A percentile compares a stretch with the other conserved stretches of the same genome.
Evolutionary conservation across 148 eudicot genomes (phyloP).

Genomic region (Rhododendron williamsianum): DNA sequence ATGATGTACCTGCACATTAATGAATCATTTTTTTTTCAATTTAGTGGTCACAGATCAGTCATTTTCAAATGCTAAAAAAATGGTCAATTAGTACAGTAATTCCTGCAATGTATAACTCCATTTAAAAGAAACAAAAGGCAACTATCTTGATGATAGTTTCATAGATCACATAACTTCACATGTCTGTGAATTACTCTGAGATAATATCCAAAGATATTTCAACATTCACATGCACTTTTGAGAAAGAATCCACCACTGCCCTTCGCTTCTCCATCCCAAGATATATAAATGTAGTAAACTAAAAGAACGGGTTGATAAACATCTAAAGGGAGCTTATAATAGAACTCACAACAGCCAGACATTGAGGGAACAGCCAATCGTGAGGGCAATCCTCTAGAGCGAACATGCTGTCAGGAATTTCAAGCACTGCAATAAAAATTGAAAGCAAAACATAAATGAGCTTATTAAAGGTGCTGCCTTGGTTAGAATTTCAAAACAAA

Average conservation of each 20-base stretch:
- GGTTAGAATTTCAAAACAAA: neutral
- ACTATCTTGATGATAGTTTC: neutral
- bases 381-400: conserved; percentile 76
- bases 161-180: too few relatives aligned
- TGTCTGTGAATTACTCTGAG: neutral
- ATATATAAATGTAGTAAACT: neutral
- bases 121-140: neutral
- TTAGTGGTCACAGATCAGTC: neutral
- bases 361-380: conserved; percentile 89
- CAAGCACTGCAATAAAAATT: conserved; percentile 42
- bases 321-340: neutral
- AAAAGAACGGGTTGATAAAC: neutral
- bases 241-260: neutral
- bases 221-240: neutral
- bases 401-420: conserved; percentile 53
- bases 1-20: conserved; percentile 47
- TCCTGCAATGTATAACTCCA: neutral
- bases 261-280: neutral
- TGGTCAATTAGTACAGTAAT: neutral
- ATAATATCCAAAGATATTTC: neutral
- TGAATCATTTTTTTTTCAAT: neutral
- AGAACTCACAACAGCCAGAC: conserved; percentile 76
- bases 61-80: neutral
- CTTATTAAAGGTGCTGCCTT: neutral
- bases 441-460: neutral